Percentiles rank a stretch among this genome's conserved stretches.
Conservation (phyloP, 1,139 yeast species). For the Yamadazyma pseudoaaseri region DNA sequence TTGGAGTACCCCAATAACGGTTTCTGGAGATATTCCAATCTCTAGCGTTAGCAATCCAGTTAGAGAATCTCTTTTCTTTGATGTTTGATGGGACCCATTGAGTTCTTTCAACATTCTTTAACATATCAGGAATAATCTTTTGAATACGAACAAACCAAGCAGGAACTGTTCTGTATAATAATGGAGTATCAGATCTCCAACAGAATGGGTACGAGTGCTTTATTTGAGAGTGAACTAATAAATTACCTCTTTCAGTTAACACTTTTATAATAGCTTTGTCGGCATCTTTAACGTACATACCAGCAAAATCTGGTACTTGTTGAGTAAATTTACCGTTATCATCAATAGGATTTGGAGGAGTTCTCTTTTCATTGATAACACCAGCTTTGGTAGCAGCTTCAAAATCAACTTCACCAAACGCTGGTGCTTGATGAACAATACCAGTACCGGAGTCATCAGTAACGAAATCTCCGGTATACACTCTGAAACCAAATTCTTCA, state of each 20-base stretch:
- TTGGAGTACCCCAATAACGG: conserved; percentile 99
- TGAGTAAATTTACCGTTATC: conserved; percentile 82
- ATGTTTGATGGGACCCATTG: conserved; percentile 92
- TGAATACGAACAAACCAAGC: conserved; percentile 96
- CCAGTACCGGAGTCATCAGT: conserved; percentile 98
- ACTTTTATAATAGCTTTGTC: conserved; percentile 86
- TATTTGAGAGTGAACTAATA: conserved; percentile 77
- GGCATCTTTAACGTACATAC: conserved; percentile 92
- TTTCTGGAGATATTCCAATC: conserved; percentile 99
- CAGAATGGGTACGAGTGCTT: conserved; percentile 98
- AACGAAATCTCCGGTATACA: conserved; percentile 80
- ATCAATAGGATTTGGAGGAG: conserved; percentile 93
- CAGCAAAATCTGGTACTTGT: conserved; percentile 73
- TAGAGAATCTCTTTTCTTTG: conserved; percentile 91
- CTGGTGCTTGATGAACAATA: conserved; percentile 97
- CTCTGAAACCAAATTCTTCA: conserved; percentile 76
- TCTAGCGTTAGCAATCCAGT: conserved; percentile 98
- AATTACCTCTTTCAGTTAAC: conserved; percentile 73
- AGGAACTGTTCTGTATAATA: conserved; percentile 93
- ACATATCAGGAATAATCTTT: conserved; percentile 85
- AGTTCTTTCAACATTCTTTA: conserved; percentile 79
- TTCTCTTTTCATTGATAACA: conserved; percentile 61
- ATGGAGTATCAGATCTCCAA: conserved; percentile 99
- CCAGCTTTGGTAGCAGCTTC: conserved; percentile 75
- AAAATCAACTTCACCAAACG: conserved; percentile 99